A percentile compares a stretch with the other conserved stretches of the same genome.
Evolutionary conservation across 2,329 filamentous ascomycete genomes (phyloP).

Genomic region (Colletotrichum noveboracense): DNA sequence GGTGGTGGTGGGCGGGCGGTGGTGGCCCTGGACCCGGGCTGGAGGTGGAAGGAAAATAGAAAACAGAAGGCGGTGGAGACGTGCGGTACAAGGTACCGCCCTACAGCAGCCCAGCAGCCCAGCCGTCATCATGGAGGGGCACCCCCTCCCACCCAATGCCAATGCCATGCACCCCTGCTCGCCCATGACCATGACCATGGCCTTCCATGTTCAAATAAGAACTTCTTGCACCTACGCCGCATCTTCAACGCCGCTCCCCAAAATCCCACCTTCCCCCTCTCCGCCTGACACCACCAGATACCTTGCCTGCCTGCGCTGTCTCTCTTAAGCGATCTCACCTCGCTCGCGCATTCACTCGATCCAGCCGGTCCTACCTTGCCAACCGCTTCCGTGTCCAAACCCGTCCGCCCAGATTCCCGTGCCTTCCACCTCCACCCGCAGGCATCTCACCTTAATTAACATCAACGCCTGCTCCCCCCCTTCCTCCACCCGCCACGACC

Average conservation of each 20-base stretch:
- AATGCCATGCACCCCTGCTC: not conserved
- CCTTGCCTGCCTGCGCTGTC: not conserved
- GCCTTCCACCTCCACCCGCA: not conserved
- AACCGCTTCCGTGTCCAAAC: not conserved
- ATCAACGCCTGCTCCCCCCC: not conserved
- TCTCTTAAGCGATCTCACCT: not conserved
- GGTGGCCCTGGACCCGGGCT: not conserved
- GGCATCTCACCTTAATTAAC: not conserved
- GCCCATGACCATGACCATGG: not conserved
- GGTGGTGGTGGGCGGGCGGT: not conserved
- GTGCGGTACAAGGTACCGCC: conserved; percentile 7
- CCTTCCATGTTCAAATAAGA: conserved; percentile 21
- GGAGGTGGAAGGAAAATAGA: not conserved
- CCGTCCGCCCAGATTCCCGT: not conserved
- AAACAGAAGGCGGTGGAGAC: not conserved
- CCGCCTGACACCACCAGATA: conserved; percentile 10
- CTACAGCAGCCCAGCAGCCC: not conserved
- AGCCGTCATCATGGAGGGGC: conserved; percentile 21
- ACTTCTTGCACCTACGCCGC: conserved; percentile 13
- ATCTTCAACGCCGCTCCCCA: conserved; percentile 18
- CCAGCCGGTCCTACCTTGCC: not conserved
- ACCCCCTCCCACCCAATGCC: not conserved
- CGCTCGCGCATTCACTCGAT: not conserved
- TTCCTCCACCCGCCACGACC: not conserved
- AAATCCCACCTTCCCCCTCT: conserved; percentile 4